Evolutionary conservation across 2,329 filamentous ascomycete species (phyloP).

Genomic region (Fusarium armeniacum): DNA sequence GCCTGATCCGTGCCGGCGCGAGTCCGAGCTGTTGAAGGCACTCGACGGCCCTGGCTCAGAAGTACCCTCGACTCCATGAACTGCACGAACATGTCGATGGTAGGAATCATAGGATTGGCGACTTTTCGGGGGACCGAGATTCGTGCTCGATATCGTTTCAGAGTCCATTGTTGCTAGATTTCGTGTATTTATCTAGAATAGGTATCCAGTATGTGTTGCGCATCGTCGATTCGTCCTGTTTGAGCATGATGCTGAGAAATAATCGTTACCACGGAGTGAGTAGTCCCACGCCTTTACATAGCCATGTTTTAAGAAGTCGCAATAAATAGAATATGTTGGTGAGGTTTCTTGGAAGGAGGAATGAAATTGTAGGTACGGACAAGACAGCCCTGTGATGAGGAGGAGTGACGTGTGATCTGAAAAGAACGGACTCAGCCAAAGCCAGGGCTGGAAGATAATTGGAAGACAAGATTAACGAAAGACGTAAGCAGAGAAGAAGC

Average conservation of each 20-base stretch:
- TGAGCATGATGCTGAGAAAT: conserved; percentile 35
- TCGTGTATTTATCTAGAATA: conserved; percentile 20
- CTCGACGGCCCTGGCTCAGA: conserved; percentile 28
- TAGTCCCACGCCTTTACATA: conserved; percentile 25
- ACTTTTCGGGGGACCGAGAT: conserved; percentile 39
- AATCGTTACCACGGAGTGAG: conserved; percentile 18
- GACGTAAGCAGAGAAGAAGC: conserved; percentile 34
- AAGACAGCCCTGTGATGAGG: conserved; percentile 7
- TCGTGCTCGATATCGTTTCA: conserved; percentile 32
- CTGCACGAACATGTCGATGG: conserved; percentile 47
- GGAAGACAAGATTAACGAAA: conserved; percentile 27
- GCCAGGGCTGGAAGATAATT: conserved; percentile 37
- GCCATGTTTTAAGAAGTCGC: conserved; percentile 22
- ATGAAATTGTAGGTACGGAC: not conserved
- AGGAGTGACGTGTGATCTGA: conserved; percentile 18
- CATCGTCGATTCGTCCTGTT: conserved; percentile 29
- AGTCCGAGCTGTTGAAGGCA: conserved; percentile 22
- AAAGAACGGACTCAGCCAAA: conserved; percentile 44
- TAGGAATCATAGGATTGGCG: conserved; percentile 49
- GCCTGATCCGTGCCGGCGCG: conserved; percentile 24
- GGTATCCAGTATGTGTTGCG: conserved; percentile 29
- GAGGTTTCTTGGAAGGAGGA: conserved; percentile 10
- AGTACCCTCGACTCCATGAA: conserved; percentile 40
- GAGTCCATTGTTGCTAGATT: conserved; percentile 43
- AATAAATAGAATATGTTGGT: not conserved